Base-by-base conservation (phyloP, 2,329 filamentous ascomycete genomes). In the Fusarium dlaminii region DNA sequence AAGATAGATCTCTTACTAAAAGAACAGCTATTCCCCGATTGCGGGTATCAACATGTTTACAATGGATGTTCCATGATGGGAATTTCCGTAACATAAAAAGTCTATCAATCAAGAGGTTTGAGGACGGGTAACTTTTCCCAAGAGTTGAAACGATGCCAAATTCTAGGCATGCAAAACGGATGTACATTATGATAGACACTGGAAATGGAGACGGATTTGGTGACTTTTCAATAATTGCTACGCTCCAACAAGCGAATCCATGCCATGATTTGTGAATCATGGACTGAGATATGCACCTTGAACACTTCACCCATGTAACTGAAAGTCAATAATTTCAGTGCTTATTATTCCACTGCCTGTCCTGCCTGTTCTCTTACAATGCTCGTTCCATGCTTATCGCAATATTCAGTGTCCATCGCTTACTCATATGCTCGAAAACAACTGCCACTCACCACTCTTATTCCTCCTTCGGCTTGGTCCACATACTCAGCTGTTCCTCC, bases 401-500 rank as follows among this genome's bases (percentile, higher is more conserved):
- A 29, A 18, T 18, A 52, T 42, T 37, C 37, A 43, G 36, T 39
- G 24, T 42, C 18, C n/a, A 36, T 18, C 20, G 57, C 48, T 43
- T 30, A 43, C 59, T 48, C 27, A 37, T n/a, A 43, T 37, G 17
- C 37, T 27, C 29, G 32, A 65, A 56, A 69, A 30, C 36, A n/a
- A 64, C 15, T 30, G 34, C 36, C 9, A 48, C 32, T 27, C 24
- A 29, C 13, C 27, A 56, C 37, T 30, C 51, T 66, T 32, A 64
- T 46, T 76, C 71, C n/a, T 75, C 76, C 70, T 68, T 74, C 37
- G 90, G 77, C 78, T 82, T 83, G 77, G 88, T 84, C 78, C 88
- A 89, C 51, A 86, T 84, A 18, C 86, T 81, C 66, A 93, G 86
- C 40, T 82, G 82, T 79, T 86, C 88, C 75, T 89, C 89, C 55